A percentile compares a stretch with the other conserved stretches of the same genome.
These are phyloP conservation scores for Monosporascus sp. DNA, from an alignment of 2,329 filamentous ascomycete species.

Conservation along the genomic window DNA sequence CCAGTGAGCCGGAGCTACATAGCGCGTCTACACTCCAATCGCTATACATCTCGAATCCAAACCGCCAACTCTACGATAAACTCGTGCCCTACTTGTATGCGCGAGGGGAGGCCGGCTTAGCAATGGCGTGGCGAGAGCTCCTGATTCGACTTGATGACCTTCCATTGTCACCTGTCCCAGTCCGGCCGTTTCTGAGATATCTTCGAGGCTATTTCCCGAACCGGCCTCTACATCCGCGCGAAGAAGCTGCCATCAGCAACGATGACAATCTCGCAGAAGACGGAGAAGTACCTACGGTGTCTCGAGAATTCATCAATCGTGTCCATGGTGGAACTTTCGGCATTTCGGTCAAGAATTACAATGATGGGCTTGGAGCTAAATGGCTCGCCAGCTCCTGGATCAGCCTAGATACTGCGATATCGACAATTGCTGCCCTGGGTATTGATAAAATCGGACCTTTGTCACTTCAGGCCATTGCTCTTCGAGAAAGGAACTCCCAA, in stretches of 20 bases:
- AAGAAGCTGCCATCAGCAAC: constrained; percentile 21
- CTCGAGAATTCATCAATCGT: constrained; percentile 31
- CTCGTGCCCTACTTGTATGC: constrained; percentile 46
- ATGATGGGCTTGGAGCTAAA: constrained; percentile 68
- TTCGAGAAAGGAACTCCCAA: constrained; percentile 52
- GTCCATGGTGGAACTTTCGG: constrained; percentile 34
- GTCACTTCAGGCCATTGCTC: constrained; percentile 70
- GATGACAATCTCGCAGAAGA: constrained; percentile 6
- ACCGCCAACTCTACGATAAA: constrained; percentile 43
- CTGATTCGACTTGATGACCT: constrained; percentile 36
- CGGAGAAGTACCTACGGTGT: constrained; percentile 13
- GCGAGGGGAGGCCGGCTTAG: constrained; percentile 37
- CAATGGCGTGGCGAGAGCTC: constrained; percentile 41
- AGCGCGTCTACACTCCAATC: constrained; percentile 35
- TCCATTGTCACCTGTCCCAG: constrained; percentile 32
- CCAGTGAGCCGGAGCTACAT: constrained; percentile 28
- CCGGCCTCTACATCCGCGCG: constrained; percentile 30
- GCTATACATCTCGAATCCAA: constrained; percentile 39
- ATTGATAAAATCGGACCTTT: constrained; percentile 67
- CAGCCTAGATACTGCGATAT: constrained; percentile 64
- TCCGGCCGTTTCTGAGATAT: constrained; percentile 43
- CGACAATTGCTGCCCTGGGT: constrained; percentile 63
- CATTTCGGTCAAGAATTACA: constrained; percentile 44
- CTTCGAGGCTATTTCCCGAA: constrained; percentile 39
- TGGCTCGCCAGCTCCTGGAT: constrained; percentile 73